Percentiles rank a stretch among this genome's conserved stretches.
Conservation (phyloP, 768 basidiomycete genomes). For the Podaxis sp. region DNA sequence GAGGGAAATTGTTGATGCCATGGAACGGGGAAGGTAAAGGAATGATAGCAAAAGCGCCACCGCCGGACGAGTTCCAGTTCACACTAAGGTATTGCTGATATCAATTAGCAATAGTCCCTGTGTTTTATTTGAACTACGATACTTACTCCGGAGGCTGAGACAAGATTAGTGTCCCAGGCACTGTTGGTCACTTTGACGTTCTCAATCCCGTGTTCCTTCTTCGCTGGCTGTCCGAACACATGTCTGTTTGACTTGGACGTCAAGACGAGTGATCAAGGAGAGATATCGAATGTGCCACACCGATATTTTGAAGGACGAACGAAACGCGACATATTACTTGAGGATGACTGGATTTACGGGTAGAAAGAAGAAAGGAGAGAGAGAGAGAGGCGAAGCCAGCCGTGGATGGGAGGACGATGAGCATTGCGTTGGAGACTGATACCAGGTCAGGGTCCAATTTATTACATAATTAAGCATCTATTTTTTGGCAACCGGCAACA, state of each 20-base stretch:
- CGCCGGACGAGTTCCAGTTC: constrained; percentile 93
- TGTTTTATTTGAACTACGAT: not conserved
- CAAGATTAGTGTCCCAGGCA: constrained; percentile 95
- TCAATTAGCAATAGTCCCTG: constrained; percentile 2
- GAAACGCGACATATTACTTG: constrained; percentile 73
- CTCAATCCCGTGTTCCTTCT: constrained; percentile 78
- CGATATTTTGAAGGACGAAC: constrained; percentile 86
- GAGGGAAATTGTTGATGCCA: constrained; percentile 49
- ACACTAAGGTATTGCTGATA: constrained; percentile 77
- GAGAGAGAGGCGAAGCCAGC: not conserved
- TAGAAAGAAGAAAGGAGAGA: not conserved
- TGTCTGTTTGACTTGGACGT: constrained; percentile 47
- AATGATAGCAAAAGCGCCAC: constrained; percentile 92
- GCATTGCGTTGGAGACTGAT: constrained; percentile 4
- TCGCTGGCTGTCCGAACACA: constrained; percentile 85
- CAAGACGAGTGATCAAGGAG: constrained; percentile 11
- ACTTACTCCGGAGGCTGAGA: constrained; percentile 78
- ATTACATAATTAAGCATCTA: constrained; percentile 9
- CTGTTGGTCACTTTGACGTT: constrained; percentile 84
- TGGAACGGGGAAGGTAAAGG: constrained; percentile 76
- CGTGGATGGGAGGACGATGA: constrained; percentile 6
- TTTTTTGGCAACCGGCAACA: constrained; percentile 4
- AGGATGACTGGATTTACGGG: not conserved
- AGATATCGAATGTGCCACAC: constrained; percentile 30
- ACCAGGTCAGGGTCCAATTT: not conserved